These are phyloP conservation scores for Lentinula sp. DNA, from an alignment of 768 basidiomycete genomes.

Conservation along the genomic window DNA sequence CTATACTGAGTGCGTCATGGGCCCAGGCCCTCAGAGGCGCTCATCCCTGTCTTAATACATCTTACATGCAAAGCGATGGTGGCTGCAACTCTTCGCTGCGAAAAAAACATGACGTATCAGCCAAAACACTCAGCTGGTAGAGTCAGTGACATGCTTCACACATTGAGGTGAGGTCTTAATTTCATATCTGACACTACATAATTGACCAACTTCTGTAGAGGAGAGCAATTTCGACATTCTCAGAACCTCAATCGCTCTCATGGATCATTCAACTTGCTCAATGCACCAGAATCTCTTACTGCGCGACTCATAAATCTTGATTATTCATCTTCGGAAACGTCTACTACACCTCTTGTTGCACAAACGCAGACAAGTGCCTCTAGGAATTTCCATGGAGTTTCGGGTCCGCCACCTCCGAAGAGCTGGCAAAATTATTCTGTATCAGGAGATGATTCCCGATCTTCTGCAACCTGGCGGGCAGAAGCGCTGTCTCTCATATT, in stretches of 20 bases:
- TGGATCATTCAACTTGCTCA: slow-evolving; percentile 35
- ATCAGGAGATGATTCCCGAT: slow-evolving; percentile 19
- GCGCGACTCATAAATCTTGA: slow-evolving; percentile 11
- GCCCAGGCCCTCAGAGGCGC: neutral
- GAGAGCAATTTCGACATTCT: slow-evolving; percentile 63
- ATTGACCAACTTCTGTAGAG: slow-evolving; percentile 30
- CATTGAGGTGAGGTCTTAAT: slow-evolving; percentile 34
- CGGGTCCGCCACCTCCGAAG: slow-evolving; percentile 49
- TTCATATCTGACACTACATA: neutral
- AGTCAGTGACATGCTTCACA: slow-evolving; percentile 47
- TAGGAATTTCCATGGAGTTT: slow-evolving; percentile 8
- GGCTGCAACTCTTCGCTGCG: neutral
- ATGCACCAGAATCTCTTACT: slow-evolving; percentile 30
- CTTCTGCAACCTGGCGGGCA: slow-evolving; percentile 41
- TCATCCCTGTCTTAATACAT: neutral
- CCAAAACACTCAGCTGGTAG: neutral
- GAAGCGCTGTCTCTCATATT: slow-evolving; percentile 52
- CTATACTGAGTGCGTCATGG: too few relatives aligned
- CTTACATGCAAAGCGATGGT: neutral
- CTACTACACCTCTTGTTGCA: neutral
- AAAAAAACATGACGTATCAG: neutral
- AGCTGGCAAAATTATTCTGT: slow-evolving; percentile 42
- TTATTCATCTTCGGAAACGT: slow-evolving; percentile 9
- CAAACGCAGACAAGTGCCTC: neutral
- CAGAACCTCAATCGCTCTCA: slow-evolving; percentile 46